Base-by-base conservation (phyloP, 2,329 filamentous ascomycete species). In the Cladosporium sp. region DNA sequence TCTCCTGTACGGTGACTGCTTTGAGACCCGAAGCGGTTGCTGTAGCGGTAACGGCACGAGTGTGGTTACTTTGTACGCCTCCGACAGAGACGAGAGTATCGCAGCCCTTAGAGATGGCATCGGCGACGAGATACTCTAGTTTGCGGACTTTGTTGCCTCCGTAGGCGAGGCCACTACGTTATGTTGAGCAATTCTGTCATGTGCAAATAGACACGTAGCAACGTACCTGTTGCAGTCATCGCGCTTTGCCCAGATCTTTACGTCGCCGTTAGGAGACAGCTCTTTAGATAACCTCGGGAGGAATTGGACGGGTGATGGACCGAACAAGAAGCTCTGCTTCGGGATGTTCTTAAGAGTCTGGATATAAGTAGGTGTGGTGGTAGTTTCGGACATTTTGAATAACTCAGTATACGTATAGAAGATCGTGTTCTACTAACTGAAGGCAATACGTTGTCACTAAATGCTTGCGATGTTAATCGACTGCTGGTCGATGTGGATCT, bases 201-300 rank as follows among this genome's bases (percentile, higher is more conserved):
- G 5, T 26, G 23, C 11, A 3, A 46, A 5, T 29, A 31, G 16
- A 46, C 40, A 46, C n/a, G 18, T 31, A 26, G 12, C n/a, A 37
- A 31, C 58, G 7, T 63, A 63, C 61, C 40, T 50, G 61, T 72
- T 72, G 46, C 87, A 86, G 78, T 91, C 89, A 69, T 91, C 89
- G 60, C 89, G 84, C 78, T 91, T 91, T 62, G 89, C 89, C 73
- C 87, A 91, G 68, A 91, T 84, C 23, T 83, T 80, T 49, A 89
- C 85, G 70, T 83, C 83, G 33, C 83, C 83, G 58, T 85, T 84
- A 8, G 70, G 67, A 3, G 66, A 69, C 5, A 91, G 82, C 28
- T 85, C 86, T 62, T 82, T 75, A 35, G 86, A 87, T 72, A 91
- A 89, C 68, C 88, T 84, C 64, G 87, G 86, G 40, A 92, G 84